These are phyloP conservation scores for Tylopilus subfusipes DNA, from an alignment of 768 basidiomycete species.

Conservation along the genomic window DNA sequence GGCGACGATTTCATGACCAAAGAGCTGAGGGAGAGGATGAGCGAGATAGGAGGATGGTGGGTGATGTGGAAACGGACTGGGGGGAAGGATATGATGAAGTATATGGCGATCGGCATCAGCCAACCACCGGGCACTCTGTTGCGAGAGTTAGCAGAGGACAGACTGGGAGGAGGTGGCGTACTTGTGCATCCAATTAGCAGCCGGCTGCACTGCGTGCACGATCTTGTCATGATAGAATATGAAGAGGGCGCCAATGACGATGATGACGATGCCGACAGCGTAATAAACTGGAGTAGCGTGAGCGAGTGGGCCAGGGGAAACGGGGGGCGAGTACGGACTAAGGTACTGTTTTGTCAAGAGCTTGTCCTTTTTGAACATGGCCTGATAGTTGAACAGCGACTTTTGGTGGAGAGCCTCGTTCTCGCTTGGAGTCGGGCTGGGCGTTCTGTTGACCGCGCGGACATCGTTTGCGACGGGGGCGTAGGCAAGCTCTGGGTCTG, in stretches of 20 bases:
- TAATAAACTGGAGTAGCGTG: conserved; percentile 41
- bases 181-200: conserved; percentile 44
- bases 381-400: conserved; percentile 45
- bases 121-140: conserved; percentile 56
- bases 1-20: conserved; percentile 90
- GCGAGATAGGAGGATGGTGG: background rate
- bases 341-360: conserved; percentile 55
- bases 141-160: background rate
- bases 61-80: conserved; percentile 45
- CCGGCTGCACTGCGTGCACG: conserved; percentile 43
- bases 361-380: conserved; percentile 44
- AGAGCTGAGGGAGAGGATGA: conserved; percentile 47
- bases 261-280: conserved; percentile 43
- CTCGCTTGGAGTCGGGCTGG: conserved; percentile 66
- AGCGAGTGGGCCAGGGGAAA: background rate
- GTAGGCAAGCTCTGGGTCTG: background rate
- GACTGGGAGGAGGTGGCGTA: conserved; percentile 16
- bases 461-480: conserved; percentile 14
- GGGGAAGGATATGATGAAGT: conserved; percentile 85
- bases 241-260: conserved; percentile 50
- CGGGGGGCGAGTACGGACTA: conserved; percentile 39
- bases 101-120: conserved; percentile 74
- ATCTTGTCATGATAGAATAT: conserved; percentile 63
- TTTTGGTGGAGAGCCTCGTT: conserved; percentile 38
- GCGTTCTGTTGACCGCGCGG: conserved; percentile 39